These are phyloP conservation scores for Eucalyptus brandiana DNA, from an alignment of 345 rosid species.

Conservation along the genomic window DNA sequence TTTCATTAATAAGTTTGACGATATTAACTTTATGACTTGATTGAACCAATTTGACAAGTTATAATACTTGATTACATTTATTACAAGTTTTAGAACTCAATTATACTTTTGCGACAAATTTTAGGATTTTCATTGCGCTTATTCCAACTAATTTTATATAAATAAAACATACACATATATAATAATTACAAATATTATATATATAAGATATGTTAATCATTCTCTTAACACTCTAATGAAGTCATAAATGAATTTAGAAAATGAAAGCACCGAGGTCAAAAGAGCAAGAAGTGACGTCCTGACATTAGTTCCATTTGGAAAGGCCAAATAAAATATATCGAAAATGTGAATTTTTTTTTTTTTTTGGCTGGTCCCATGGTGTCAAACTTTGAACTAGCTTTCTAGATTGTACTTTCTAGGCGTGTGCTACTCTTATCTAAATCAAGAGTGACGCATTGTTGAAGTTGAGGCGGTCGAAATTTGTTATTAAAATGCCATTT, in stretches of 20 bases:
- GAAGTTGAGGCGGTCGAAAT: not conserved
- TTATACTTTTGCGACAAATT: accelerated
- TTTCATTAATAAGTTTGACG: too few relatives aligned
- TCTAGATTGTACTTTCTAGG: not conserved
- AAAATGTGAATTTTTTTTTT: not conserved
- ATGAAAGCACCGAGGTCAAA: not conserved
- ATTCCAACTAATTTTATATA: too few relatives aligned
- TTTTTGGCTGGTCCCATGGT: not conserved
- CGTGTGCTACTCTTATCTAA: not conserved
- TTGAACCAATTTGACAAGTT: too few relatives aligned
- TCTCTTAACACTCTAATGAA: not conserved
- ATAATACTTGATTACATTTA: too few relatives aligned
- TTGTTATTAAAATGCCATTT: not conserved
- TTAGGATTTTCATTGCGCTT: too few relatives aligned
- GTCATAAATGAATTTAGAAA: not conserved
- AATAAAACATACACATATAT: too few relatives aligned
- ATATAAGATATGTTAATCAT: too few relatives aligned
- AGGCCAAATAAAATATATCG: not conserved
- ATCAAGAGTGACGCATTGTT: not conserved
- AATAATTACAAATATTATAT: not conserved
- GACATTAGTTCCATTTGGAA: not conserved
- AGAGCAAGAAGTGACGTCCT: not conserved
- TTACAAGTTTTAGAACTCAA: too few relatives aligned
- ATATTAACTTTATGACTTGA: too few relatives aligned
- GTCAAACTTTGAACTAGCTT: not conserved